phyloP scores from a whole-genome alignment of 2,329 filamentous ascomycete genomes.

The Aureobasidium musti region DNA sequence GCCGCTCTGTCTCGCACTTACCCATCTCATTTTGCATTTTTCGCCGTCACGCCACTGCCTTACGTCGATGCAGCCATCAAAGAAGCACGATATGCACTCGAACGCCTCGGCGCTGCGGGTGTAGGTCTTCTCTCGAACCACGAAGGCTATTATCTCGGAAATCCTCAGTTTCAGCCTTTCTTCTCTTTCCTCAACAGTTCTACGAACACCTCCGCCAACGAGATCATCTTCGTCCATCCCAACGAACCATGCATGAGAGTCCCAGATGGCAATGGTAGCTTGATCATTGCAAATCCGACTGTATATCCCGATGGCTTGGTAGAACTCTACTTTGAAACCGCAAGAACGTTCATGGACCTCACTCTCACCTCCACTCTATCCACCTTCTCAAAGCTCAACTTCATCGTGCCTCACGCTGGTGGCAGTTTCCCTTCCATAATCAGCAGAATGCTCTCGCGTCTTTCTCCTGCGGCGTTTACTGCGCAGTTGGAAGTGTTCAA shows the following conservation, averaged over 20 bases:
- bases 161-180: constrained; percentile 49
- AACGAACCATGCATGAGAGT: constrained; percentile 49
- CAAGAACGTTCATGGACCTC: constrained; percentile 52
- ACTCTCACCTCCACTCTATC: constrained; percentile 52
- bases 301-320: constrained; percentile 49
- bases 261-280: constrained; percentile 13
- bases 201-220: constrained; percentile 40
- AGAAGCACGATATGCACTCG: constrained; percentile 51
- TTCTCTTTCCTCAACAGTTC: constrained; percentile 51
- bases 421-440: constrained; percentile 47
- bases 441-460: constrained; percentile 46
- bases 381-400: constrained; percentile 50
- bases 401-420: constrained; percentile 54
- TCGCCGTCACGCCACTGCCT: constrained; percentile 57
- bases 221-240: constrained; percentile 58
- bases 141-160: constrained; percentile 56
- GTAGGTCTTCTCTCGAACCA: constrained; percentile 56
- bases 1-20: constrained; percentile 43
- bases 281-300: constrained; percentile 33
- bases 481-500: constrained; percentile 29
- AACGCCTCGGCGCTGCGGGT: constrained; percentile 52
- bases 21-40: constrained; percentile 54
- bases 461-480: constrained; percentile 43
- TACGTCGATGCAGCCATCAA: constrained; percentile 50
- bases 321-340: constrained; percentile 59